Evolutionary conservation across 306 rosid species (phyloP), one percentile per base, ranked within the genome.

Genomic region (Urtica urens): DNA sequence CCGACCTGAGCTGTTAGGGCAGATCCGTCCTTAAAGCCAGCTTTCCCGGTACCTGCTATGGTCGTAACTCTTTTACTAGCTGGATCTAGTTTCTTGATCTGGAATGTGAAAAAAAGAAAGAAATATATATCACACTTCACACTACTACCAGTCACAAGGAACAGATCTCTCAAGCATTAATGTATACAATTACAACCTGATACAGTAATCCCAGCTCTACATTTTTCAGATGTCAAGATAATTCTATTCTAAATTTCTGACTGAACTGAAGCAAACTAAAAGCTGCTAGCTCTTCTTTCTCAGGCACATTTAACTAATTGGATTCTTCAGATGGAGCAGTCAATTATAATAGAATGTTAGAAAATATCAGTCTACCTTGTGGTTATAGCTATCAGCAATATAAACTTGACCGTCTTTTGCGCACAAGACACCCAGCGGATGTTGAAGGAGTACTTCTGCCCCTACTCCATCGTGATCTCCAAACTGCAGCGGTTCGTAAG

Each of bases 381-480:
- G 95, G 66, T 88, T 88, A 58, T 88, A 88, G 78, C 97, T 88
- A 64, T 84, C 95, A 3, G 93, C 72, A 26, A 88, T 57, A 68
- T 78, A 78, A 52, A 78, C 66, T 74, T 74, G 70, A 38, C 93
- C 82, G 63, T 64, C 71, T 52, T 63, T 76, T 49, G 83, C 75
- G 58, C 88, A 73, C 52, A 73, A 46, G 66, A 83, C 73, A 2
- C 86, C 96, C 46, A 87, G 58, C 16, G 97, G 97, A 74, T 88
- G 97, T 67, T 88, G 97, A 71, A 88, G 86, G 57, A 84, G 97
- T 48, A 81, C 78, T 68, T 81, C 93, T 47, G 84, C 75, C 53
- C 90, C 95, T 51, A 66, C 46, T 59, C 97, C 97, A 74, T 88
- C 97, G 22, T 81, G 93, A 72, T 88, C 97, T 40, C 97, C 97